Percentiles rank a stretch among this genome's conserved stretches.
phyloP scores from a whole-genome alignment of 2,329 filamentous ascomycete genomes.

The Ophiostoma ips region DNA sequence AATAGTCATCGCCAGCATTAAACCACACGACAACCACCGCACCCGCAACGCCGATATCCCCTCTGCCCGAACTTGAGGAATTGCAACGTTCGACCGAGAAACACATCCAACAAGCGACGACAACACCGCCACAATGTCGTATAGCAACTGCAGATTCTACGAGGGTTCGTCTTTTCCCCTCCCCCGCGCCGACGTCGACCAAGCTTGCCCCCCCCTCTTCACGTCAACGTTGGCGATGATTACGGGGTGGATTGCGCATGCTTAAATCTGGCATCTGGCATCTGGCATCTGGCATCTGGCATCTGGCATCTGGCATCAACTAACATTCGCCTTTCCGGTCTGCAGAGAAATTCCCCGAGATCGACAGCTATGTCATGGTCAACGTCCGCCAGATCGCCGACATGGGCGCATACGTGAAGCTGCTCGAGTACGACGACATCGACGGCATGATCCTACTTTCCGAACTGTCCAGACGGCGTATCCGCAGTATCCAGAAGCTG shows the following conservation, averaged over 20 bases:
- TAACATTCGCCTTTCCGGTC: not conserved
- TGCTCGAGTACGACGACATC: constrained; percentile 99
- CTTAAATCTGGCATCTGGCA: no score
- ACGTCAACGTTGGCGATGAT: not conserved
- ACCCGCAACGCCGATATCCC: not conserved
- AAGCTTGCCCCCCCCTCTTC: constrained; percentile 2
- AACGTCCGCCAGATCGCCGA: constrained; percentile 92
- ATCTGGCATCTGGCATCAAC: not conserved
- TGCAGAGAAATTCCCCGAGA: constrained; percentile 67
- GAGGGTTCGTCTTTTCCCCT: constrained; percentile 16
- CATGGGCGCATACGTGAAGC: constrained; percentile 99
- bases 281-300: no score
- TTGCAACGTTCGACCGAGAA: not conserved
- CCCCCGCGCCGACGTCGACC: not conserved
- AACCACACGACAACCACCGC: constrained; percentile 1
- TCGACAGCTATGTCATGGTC: constrained; percentile 99
- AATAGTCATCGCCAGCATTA: constrained; percentile 1
- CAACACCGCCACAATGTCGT: constrained; percentile 22
- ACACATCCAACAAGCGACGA: not conserved
- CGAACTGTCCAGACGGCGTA: constrained; percentile 94
- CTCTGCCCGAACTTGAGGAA: not conserved
- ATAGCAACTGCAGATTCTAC: constrained; percentile 26
- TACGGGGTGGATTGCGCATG: not conserved
- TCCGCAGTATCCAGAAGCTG: constrained; percentile 96
- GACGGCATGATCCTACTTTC: constrained; percentile 99